Conservation (phyloP, 2,329 filamentous ascomycete genomes). For the Colletotrichum cereale region DNA sequence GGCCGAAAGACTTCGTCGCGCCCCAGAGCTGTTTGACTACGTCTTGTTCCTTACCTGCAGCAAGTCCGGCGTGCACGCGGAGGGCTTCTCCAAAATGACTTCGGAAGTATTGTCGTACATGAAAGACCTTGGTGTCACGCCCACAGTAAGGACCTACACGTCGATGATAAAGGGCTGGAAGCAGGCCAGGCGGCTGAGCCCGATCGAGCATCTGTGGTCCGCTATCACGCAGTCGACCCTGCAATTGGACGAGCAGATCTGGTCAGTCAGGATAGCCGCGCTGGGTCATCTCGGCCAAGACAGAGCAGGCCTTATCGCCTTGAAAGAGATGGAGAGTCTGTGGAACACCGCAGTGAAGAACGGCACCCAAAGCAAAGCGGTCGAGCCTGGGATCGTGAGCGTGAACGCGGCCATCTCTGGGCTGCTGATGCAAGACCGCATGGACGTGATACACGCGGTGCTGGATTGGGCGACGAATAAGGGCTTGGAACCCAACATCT, state of each 20-base stretch:
- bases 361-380: constrained; percentile 50
- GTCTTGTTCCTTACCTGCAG: constrained; percentile 56
- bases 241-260: constrained; percentile 73
- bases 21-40: constrained; percentile 54
- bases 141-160: constrained; percentile 77
- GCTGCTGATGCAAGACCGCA: constrained; percentile 64
- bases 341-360: constrained; percentile 63
- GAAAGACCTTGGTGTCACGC: constrained; percentile 62
- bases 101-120: constrained; percentile 56
- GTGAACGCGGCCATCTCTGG: constrained; percentile 79
- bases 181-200: constrained; percentile 67
- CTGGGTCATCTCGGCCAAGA: constrained; percentile 69
- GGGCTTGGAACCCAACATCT: constrained; percentile 67
- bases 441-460: constrained; percentile 64
- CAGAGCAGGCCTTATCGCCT: constrained; percentile 69
- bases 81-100: constrained; percentile 21
- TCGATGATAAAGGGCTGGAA: constrained; percentile 80
- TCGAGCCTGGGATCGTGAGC: constrained; percentile 72
- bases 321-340: constrained; percentile 73
- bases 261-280: constrained; percentile 78
- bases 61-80: constrained; percentile 19
- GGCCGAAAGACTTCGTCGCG: constrained; percentile 47
- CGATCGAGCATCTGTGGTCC: constrained; percentile 75
- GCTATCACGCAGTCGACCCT: constrained; percentile 69
- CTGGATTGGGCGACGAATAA: constrained; percentile 70